These are phyloP conservation scores for Bryoglossum gracile DNA, from an alignment of 495 filamentous ascomycete genomes.

Conservation along the genomic window DNA sequence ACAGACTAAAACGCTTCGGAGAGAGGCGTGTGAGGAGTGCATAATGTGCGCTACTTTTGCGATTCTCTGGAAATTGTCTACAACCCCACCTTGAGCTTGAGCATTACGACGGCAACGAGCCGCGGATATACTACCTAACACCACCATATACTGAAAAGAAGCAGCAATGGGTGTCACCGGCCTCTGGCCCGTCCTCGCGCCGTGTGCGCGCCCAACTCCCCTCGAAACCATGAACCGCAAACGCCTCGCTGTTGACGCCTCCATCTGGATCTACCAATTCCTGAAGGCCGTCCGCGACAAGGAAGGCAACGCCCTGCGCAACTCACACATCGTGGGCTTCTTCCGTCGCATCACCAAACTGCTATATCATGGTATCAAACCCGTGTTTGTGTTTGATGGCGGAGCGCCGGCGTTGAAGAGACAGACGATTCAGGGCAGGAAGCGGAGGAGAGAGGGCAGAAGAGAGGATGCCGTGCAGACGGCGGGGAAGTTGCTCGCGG, in stretches of 20 bases:
- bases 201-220: conserved; percentile 83
- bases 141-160: neutral
- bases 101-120: no score
- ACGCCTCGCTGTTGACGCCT: conserved; percentile 92
- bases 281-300: conserved; percentile 97
- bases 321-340: conserved; percentile 93
- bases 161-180: conserved; percentile 87
- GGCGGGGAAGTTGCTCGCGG: conserved; percentile 79
- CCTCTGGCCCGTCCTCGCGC: conserved; percentile 91
- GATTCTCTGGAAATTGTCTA: neutral
- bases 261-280: conserved; percentile 99
- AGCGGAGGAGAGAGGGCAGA: conserved; percentile 75
- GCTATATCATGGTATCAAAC: conserved; percentile 90
- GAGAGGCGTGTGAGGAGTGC: neutral
- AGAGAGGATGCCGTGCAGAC: conserved; percentile 89
- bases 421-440: conserved; percentile 75
- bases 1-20: neutral
- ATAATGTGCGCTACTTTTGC: conserved; percentile 3
- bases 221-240: conserved; percentile 93
- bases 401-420: conserved; percentile 87
- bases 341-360: conserved; percentile 97
- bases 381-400: conserved; percentile 97
- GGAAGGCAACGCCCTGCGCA: conserved; percentile 93
- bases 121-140: no score
- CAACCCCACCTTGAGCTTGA: conserved; percentile 5